Evolutionary conservation across 164 flowering plant species (phyloP).

Genomic region (Umbellularia californica): DNA sequence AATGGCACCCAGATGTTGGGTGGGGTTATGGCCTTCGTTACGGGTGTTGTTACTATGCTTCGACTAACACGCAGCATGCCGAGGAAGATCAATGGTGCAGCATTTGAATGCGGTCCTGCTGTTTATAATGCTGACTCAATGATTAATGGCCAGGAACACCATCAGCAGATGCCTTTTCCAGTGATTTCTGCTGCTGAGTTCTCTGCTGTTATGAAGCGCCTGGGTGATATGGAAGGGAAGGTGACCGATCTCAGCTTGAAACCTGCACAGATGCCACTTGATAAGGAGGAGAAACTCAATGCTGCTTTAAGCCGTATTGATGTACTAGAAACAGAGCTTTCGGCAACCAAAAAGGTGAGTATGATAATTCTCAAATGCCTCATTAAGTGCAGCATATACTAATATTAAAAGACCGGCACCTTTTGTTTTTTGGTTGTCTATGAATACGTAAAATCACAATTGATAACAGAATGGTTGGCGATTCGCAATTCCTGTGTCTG

Average conservation of each 20-base stretch:
- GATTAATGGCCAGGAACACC: conserved; percentile 19
- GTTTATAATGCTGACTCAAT: conserved; percentile 20
- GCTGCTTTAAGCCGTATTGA: conserved; percentile 49
- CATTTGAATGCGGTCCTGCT: conserved; percentile 32
- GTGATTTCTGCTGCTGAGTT: conserved; percentile 40
- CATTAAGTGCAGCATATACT: background rate
- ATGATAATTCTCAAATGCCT: background rate
- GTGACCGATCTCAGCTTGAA: conserved; percentile 33
- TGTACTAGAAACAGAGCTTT: conserved; percentile 55
- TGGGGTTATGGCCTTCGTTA: conserved; percentile 62
- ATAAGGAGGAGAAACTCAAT: conserved; percentile 61
- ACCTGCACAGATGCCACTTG: conserved; percentile 50
- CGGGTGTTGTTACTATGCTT: conserved; percentile 71
- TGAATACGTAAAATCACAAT: background rate
- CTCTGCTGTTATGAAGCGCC: conserved; percentile 46
- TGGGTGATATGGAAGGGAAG: conserved; percentile 69
- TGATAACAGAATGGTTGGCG: background rate
- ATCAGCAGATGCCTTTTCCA: conserved; percentile 19
- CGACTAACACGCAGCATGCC: conserved; percentile 70
- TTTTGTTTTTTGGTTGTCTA: background rate
- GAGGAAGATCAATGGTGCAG: conserved; percentile 51
- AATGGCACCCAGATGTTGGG: conserved; percentile 32
- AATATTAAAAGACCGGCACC: background rate
- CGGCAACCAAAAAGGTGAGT: conserved; percentile 65
- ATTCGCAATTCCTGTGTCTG: background rate